Conservation (phyloP, 2,329 filamentous ascomycete genomes). For the Sodiomyces alkalinus region DNA sequence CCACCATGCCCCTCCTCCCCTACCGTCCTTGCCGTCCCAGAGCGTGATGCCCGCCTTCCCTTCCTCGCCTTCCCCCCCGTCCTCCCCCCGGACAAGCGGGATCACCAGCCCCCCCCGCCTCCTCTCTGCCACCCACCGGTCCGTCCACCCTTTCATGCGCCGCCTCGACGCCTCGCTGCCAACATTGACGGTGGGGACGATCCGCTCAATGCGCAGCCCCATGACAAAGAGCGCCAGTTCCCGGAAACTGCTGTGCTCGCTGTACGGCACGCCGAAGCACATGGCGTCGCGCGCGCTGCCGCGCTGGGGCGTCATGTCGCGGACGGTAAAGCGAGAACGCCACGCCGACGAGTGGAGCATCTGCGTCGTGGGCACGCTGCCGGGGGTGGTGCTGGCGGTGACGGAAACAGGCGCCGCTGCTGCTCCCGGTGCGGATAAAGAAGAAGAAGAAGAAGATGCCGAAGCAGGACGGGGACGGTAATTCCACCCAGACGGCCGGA, state of each 20-base stretch:
- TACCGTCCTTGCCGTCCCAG: constrained; percentile 23
- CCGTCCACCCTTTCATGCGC: constrained; percentile 50
- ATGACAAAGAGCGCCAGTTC: constrained; percentile 92
- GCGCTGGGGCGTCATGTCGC: constrained; percentile 64
- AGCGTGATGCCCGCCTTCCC: constrained; percentile 10
- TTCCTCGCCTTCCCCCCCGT: constrained; percentile 20
- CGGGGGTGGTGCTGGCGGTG: constrained; percentile 32
- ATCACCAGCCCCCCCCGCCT: constrained; percentile 36
- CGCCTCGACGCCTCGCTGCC: constrained; percentile 40
- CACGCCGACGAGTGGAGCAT: constrained; percentile 49
- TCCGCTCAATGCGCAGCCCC: constrained; percentile 68
- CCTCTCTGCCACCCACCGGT: constrained; percentile 45
- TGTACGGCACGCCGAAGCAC: constrained; percentile 91
- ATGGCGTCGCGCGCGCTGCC: constrained; percentile 70
- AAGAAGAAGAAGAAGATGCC: too few species aligned
- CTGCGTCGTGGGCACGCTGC: constrained; percentile 31
- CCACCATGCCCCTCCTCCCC: constrained; percentile 25
- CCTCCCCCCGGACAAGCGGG: constrained; percentile 25
- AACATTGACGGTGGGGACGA: constrained; percentile 87
- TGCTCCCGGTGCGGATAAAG: too few species aligned
- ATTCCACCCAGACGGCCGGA: constrained; percentile 88
- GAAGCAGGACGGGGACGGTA: constrained; percentile 50
- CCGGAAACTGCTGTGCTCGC: constrained; percentile 87
- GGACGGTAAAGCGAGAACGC: constrained; percentile 56
- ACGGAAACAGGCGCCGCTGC: constrained; percentile 34